Evolutionary conservation across 352 stramenopile genomes (phyloP).

Genomic region (Thalassiosira tumida): DNA sequence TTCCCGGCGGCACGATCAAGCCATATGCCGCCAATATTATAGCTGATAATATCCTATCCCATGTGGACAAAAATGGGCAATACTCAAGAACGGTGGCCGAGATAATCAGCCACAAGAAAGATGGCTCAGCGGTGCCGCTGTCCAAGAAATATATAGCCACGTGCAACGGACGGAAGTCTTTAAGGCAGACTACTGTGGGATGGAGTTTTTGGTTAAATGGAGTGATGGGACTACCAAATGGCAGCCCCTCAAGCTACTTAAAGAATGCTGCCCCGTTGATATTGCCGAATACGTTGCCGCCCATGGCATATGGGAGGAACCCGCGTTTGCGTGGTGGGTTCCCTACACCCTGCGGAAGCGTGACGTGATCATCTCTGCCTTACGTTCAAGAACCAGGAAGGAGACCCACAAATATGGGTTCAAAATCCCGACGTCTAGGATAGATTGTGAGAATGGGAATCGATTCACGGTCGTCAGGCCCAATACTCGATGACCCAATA

Average conservation of each 20-base stretch:
- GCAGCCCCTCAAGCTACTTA: slow-evolving; percentile 65
- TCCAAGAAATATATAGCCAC: slow-evolving; percentile 59
- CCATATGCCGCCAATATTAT: slow-evolving; percentile 81
- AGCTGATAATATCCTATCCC: slow-evolving; percentile 71
- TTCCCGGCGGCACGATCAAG: slow-evolving; percentile 69
- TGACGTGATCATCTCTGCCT: slow-evolving; percentile 27
- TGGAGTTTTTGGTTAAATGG: slow-evolving; percentile 77
- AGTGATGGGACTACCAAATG: slow-evolving; percentile 70
- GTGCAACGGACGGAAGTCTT: slow-evolving; percentile 35
- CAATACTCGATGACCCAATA: too few relatives aligned
- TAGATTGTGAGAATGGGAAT: slow-evolving; percentile 81
- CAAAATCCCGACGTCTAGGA: slow-evolving; percentile 66
- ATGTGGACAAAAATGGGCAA: slow-evolving; percentile 66
- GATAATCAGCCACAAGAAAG: slow-evolving; percentile 71
- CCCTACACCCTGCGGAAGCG: slow-evolving; percentile 36
- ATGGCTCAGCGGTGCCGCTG: slow-evolving; percentile 46
- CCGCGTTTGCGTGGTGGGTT: slow-evolving; percentile 63
- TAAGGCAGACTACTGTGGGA: slow-evolving; percentile 68
- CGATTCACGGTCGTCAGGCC: too few relatives aligned
- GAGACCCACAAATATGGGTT: slow-evolving; percentile 83
- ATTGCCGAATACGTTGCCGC: slow-evolving; percentile 70
- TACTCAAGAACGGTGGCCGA: slow-evolving; percentile 23
- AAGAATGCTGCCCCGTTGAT: slow-evolving; percentile 79
- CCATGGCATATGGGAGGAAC: slow-evolving; percentile 37
- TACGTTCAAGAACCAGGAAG: slow-evolving; percentile 18